phyloP scores from a whole-genome alignment of 306 rosid species.

The Pterocarpus santalinus region DNA sequence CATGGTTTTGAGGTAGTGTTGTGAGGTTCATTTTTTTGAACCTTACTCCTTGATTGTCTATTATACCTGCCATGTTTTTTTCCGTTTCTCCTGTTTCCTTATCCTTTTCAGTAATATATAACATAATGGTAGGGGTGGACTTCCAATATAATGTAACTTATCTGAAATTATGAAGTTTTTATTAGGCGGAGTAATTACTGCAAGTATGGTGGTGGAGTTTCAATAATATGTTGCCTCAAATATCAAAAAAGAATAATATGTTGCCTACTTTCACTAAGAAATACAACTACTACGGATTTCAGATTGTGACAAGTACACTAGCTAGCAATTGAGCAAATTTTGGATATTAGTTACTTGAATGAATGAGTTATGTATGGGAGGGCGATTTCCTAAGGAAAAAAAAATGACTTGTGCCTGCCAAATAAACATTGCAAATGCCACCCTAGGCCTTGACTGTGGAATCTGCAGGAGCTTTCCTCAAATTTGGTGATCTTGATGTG shows the following conservation, averaged over 20 bases:
- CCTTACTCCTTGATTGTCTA: neutral
- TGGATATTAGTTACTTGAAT: neutral
- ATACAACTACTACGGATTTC: neutral
- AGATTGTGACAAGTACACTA: neutral
- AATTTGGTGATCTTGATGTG: neutral
- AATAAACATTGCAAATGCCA: too few species aligned
- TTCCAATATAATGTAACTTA: neutral
- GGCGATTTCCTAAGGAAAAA: neutral
- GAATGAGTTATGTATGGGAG: neutral
- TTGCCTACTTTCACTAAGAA: neutral
- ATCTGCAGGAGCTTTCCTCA: neutral
- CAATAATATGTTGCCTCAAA: neutral
- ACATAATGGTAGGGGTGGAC: neutral
- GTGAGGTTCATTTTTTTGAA: neutral
- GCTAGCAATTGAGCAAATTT: neutral
- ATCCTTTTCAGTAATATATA: neutral
- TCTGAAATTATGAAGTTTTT: too few species aligned
- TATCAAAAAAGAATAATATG: neutral
- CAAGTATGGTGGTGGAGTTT: neutral
- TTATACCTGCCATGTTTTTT: neutral
- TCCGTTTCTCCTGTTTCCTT: neutral
- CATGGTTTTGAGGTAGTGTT: conserved; percentile 9
- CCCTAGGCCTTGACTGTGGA: too few species aligned
- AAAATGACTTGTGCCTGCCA: neutral
- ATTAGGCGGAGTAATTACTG: neutral